These are phyloP conservation scores for Chrysanthemum seticuspe DNA, from an alignment of 129 eudicot genomes.

Conservation along the genomic window DNA sequence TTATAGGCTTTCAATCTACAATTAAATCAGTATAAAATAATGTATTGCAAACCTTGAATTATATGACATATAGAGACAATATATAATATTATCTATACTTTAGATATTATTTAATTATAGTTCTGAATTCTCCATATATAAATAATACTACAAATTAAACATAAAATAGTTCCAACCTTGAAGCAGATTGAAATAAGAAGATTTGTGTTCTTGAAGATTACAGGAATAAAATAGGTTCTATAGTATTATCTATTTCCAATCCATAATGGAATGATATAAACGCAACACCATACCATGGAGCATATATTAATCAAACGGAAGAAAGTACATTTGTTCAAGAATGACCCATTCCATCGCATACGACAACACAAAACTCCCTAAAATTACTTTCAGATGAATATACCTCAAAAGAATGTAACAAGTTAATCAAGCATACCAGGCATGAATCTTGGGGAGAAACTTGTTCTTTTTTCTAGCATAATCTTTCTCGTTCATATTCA, in stretches of 20 bases:
- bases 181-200: no score
- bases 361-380: neutral
- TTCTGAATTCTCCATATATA: no score
- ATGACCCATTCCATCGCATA: neutral
- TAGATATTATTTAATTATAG: neutral
- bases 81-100: neutral
- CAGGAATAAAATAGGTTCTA: no score
- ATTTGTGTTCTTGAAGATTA: no score
- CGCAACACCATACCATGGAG: no score
- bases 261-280: no score
- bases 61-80: neutral
- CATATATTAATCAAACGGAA: no score
- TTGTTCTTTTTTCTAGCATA: conserved; percentile 96
- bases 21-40: neutral
- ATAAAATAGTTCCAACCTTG: no score
- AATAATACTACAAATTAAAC: no score
- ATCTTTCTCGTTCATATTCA: conserved; percentile 92
- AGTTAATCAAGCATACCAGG: conserved; percentile 62
- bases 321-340: no score
- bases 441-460: conserved; percentile 96
- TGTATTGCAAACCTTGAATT: neutral
- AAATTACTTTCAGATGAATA: neutral
- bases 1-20: neutral
- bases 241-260: no score
- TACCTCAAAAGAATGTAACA: conserved; percentile 17